Conservation (phyloP, 1,284 basidiomycete genomes). For the Malassezia vespertilionis region DNA sequence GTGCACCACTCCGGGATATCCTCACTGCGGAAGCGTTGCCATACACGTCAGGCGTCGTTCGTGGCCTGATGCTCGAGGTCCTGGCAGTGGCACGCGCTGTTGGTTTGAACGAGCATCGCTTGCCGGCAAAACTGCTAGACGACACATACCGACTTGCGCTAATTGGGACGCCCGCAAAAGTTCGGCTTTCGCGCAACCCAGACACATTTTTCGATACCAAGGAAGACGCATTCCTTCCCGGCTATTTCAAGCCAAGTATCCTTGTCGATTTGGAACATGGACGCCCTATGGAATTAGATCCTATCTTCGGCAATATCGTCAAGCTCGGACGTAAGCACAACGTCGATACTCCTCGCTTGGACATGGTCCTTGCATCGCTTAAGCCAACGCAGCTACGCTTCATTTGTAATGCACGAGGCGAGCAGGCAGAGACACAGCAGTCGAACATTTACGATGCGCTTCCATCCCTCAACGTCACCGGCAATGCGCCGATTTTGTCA, state of each 20-base stretch:
- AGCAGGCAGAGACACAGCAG: not conserved
- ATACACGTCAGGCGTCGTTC: constrained; percentile 47
- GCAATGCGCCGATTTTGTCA: constrained; percentile 1
- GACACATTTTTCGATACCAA: constrained; percentile 3
- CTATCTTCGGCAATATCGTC: constrained; percentile 31
- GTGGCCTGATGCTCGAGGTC: constrained; percentile 49
- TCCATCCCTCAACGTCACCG: not conserved
- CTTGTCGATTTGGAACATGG: constrained; percentile 35
- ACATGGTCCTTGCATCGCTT: constrained; percentile 30
- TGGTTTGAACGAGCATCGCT: constrained; percentile 23
- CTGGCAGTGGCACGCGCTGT: constrained; percentile 48
- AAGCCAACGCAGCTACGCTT: constrained; percentile 26
- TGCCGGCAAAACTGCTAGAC: constrained; percentile 27
- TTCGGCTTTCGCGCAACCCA: not conserved
- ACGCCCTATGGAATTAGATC: constrained; percentile 37
- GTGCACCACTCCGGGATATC: constrained; percentile 49
- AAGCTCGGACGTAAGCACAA: constrained; percentile 19
- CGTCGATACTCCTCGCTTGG: constrained; percentile 35
- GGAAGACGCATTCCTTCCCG: not conserved
- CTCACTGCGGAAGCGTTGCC: constrained; percentile 40
- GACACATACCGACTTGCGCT: constrained; percentile 26
- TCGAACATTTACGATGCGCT: not conserved
- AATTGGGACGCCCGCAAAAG: constrained; percentile 2
- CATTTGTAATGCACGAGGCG: not conserved
- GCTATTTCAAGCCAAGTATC: constrained; percentile 36